These are phyloP conservation scores for Selaginella moellendorffii DNA, from an alignment of 75 land plant species.

Conservation along the genomic window DNA sequence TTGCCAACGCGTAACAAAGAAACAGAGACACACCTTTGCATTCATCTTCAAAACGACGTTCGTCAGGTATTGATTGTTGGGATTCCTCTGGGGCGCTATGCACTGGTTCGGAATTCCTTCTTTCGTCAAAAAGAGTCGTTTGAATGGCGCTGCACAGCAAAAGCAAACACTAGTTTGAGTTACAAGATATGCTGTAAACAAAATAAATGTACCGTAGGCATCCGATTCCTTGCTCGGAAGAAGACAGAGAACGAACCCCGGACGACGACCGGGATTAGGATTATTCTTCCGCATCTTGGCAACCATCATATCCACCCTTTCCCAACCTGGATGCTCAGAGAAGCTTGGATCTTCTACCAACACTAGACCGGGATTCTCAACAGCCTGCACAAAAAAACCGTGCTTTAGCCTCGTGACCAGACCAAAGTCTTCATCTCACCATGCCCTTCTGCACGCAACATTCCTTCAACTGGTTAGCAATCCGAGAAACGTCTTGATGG, in stretches of 20 bases:
- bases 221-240: slow-evolving; percentile 65
- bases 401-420: too few species aligned
- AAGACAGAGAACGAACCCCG: slow-evolving; percentile 62
- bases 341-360: slow-evolving; percentile 35
- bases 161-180: slow-evolving; percentile 1
- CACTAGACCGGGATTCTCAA: slow-evolving; percentile 19
- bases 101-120: slow-evolving; percentile 74
- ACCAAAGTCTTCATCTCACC: slow-evolving; percentile 14
- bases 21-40: slow-evolving; percentile 65
- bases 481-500: slow-evolving; percentile 13
- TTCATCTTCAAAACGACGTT: slow-evolving; percentile 86
- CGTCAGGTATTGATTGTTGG: slow-evolving; percentile 73
- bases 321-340: slow-evolving; percentile 31
- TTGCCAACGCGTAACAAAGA: too few species aligned
- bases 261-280: slow-evolving; percentile 32
- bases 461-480: slow-evolving; percentile 19
- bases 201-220: slow-evolving; percentile 45
- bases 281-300: slow-evolving; percentile 25
- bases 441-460: slow-evolving; percentile 28
- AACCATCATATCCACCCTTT: slow-evolving; percentile 69
- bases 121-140: slow-evolving; percentile 42
- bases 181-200: background rate
- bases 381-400: slow-evolving; percentile 12
- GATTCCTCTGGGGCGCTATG: slow-evolving; percentile 37
- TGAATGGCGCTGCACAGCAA: slow-evolving; percentile 58